Percentiles rank a stretch among this genome's conserved stretches.
These are phyloP conservation scores for Mucuna pruriens DNA, from an alignment of 306 rosid genomes.

Conservation along the genomic window DNA sequence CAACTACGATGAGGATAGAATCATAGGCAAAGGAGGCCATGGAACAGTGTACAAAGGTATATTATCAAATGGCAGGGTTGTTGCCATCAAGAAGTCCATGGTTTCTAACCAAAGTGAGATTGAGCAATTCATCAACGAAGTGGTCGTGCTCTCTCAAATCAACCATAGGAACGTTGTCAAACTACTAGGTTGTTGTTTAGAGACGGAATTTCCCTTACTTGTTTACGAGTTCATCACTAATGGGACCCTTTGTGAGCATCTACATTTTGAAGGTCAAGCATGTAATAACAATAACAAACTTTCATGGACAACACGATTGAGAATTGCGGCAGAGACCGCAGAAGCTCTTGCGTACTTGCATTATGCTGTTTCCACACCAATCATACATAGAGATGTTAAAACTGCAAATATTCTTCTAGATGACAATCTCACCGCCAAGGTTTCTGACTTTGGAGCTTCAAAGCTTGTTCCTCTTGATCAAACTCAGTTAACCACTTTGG, in stretches of 20 bases:
- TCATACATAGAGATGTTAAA: slow-evolving; percentile 21
- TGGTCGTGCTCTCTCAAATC: slow-evolving; percentile 46
- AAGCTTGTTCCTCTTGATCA: slow-evolving; percentile 40
- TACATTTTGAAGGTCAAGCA: slow-evolving; percentile 22
- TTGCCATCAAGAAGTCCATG: slow-evolving; percentile 41
- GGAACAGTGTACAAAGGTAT: slow-evolving; percentile 24
- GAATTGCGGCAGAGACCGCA: slow-evolving; percentile 42
- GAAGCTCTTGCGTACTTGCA: slow-evolving; percentile 51
- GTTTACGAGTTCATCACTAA: slow-evolving; percentile 36
- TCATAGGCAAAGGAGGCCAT: slow-evolving; percentile 44
- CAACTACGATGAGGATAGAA: slow-evolving; percentile 29
- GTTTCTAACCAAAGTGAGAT: slow-evolving; percentile 27
- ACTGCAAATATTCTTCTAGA: slow-evolving; percentile 18
- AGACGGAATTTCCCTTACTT: slow-evolving; percentile 23
- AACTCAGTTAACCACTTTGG: slow-evolving; percentile 41
- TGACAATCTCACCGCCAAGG: slow-evolving; percentile 18
- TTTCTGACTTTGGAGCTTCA: slow-evolving; percentile 19
- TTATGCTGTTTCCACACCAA: slow-evolving; percentile 36
- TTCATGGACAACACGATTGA: slow-evolving; percentile 44
- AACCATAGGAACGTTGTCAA: slow-evolving; percentile 26
- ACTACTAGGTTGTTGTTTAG: slow-evolving; percentile 28
- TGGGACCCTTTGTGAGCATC: slow-evolving; percentile 39
- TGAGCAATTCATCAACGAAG: slow-evolving; percentile 49
- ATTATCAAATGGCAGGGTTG: slow-evolving; percentile 28
- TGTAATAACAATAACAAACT: neutral